Evolutionary conservation across 2,329 filamentous ascomycete genomes (phyloP), one percentile per base, ranked within the genome.

Genomic region (Bipolaris sorokiniana): DNA sequence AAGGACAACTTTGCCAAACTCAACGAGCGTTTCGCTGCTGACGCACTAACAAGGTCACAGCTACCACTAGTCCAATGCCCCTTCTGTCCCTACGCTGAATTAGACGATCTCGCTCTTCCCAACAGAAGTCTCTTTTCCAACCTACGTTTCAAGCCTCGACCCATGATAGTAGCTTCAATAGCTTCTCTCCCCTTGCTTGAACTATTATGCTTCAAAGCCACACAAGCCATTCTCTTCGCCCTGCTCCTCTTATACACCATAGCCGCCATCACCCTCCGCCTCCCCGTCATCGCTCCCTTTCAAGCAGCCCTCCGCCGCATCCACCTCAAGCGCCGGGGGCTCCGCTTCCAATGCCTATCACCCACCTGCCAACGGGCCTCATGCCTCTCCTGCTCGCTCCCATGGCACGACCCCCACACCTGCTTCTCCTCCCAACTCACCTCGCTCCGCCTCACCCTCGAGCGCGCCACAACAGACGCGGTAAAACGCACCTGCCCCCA

Each of bases 401-500:
- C 86, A 13, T 98, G 94, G 94, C 83, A 84, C 33, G 92, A 98
- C 72, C 88, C 94, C 2, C 95, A 99, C 76, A 85, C 90, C 54
- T 98, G 95, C 78, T 90, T 96, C 80, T 92, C 96, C 71, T 91
- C 90, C 0, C 72, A 75, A 52, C 66, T 88, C 90, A 40, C 86
- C 90, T 48, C 92, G 5, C 84, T 98, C 26, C 90, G 94, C 51
- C 92, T 91, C 1, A 90, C 94, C 64, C 89, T 98, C 63, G 95
- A 98, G 78, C 89, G 92, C 65, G 94, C 93, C 53, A 95, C 96
- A 81, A 96, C 93, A 61, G 88, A 93, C 72, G 94, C 94, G 22
- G 88, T 98, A 74, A 99, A 98, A 79, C 90, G 95, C 48, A 94
- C 95, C 9, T 99, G 95, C 74, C 95, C 95, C 7, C 86, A 89